Conservation (phyloP, 2,329 filamentous ascomycete species). For the Botryotinia convoluta region DNA sequence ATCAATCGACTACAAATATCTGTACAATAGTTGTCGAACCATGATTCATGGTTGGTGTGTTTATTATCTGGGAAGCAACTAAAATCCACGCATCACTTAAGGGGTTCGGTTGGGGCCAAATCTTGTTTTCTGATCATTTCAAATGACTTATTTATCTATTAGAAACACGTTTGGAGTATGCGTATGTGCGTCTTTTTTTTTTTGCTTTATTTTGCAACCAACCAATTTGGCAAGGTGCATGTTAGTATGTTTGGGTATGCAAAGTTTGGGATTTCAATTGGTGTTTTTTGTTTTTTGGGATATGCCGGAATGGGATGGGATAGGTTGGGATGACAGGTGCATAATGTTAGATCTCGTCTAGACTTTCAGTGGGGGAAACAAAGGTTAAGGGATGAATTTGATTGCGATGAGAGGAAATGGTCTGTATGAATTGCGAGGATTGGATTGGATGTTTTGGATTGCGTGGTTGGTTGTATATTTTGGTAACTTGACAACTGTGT, state of each 20-base stretch:
- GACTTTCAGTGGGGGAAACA: not conserved
- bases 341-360: constrained; percentile 13
- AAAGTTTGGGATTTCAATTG: not conserved
- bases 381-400: not conserved
- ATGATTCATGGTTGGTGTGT: constrained; percentile 11
- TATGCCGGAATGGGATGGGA: not conserved
- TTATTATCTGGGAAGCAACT: not conserved
- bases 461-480: constrained; percentile 7
- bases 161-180: not conserved
- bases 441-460: constrained; percentile 10
- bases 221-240: not conserved
- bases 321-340: not conserved
- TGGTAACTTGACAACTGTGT: not conserved
- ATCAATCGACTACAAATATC: constrained; percentile 9
- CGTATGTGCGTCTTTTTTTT: not conserved
- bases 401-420: not conserved
- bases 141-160: not conserved
- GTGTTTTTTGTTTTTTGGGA: not conserved
- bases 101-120: constrained; percentile 3
- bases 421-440: not conserved
- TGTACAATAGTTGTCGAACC: constrained; percentile 17
- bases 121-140: constrained; percentile 8
- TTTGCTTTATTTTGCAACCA: not conserved
- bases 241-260: not conserved
- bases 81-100: constrained; percentile 2